Percentiles rank a stretch among this genome's conserved stretches.
Evolutionary conservation across 2,329 filamentous ascomycete species (phyloP).

Genomic region (Aspergillus sojae): DNA sequence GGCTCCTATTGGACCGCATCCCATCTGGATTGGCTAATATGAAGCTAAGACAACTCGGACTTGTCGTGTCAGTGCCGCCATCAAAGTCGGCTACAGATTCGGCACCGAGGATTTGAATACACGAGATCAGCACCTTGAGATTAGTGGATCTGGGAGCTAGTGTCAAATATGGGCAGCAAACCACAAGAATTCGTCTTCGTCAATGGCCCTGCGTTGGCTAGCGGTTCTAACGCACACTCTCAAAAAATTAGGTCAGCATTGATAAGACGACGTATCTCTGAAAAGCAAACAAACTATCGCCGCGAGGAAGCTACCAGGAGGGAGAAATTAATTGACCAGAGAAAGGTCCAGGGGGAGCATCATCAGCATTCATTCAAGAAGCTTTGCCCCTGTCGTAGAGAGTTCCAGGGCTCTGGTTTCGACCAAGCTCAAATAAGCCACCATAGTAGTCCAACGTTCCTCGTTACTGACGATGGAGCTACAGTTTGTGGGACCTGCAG

Average conservation of each 20-base stretch:
- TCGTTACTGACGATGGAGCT: not conserved
- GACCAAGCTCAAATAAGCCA: not conserved
- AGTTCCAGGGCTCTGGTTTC: not conserved
- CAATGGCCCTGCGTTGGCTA: not conserved
- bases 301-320: not conserved
- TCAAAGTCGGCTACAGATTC: not conserved
- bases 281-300: not conserved
- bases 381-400: not conserved
- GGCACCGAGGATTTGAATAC: not conserved
- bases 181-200: not conserved
- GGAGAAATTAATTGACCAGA: not conserved
- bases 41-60: not conserved
- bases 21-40: not conserved
- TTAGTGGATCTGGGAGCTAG: not conserved
- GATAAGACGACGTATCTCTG: not conserved
- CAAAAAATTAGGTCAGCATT: not conserved
- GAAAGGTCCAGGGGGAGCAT: not conserved
- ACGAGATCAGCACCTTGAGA: not conserved
- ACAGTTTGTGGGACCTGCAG: not conserved
- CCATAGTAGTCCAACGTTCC: not conserved
- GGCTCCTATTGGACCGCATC: not conserved
- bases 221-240: not conserved
- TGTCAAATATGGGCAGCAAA: not conserved
- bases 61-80: not conserved
- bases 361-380: not conserved